phyloP scores from a whole-genome alignment of 2,329 filamentous ascomycete genomes.

The Hypoxylon sp. region DNA sequence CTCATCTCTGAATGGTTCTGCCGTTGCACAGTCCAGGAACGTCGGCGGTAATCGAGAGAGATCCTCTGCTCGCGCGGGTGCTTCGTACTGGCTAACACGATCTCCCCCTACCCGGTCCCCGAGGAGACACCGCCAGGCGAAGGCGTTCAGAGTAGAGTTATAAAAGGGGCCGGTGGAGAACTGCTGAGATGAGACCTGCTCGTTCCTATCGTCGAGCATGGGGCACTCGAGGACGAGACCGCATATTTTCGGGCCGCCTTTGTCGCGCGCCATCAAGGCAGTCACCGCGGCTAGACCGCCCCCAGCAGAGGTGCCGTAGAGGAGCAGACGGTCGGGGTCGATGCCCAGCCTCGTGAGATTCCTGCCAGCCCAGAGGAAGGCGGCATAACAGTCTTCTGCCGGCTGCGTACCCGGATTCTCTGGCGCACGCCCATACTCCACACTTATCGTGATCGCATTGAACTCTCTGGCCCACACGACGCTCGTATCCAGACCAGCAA shows the following conservation, averaged over 20 bases:
- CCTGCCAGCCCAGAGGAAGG: slow-evolving; percentile 44
- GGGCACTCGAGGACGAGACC: slow-evolving; percentile 51
- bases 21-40: slow-evolving; percentile 48
- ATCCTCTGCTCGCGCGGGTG: slow-evolving; percentile 43
- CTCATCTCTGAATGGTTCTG: slow-evolving; percentile 48
- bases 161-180: slow-evolving; percentile 45
- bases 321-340: slow-evolving; percentile 56
- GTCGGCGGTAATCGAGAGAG: slow-evolving; percentile 44
- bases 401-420: slow-evolving; percentile 42
- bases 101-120: slow-evolving; percentile 40
- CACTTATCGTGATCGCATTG: slow-evolving; percentile 44
- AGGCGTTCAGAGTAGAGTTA: slow-evolving; percentile 42
- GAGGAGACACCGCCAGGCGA: slow-evolving; percentile 46
- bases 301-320: slow-evolving; percentile 64
- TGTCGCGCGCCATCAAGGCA: slow-evolving; percentile 56
- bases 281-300: slow-evolving; percentile 64
- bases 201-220: slow-evolving; percentile 53
- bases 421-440: slow-evolving; percentile 46
- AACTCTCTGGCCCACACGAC: slow-evolving; percentile 43
- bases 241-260: slow-evolving; percentile 45
- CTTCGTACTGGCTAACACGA: slow-evolving; percentile 44
- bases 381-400: slow-evolving; percentile 51
- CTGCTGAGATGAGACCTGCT: slow-evolving; percentile 43
- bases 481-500: slow-evolving; percentile 45
- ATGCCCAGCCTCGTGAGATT: slow-evolving; percentile 50